These are phyloP conservation scores for Colletotrichum aenigma DNA, from an alignment of 2,329 filamentous ascomycete species.

Conservation along the genomic window DNA sequence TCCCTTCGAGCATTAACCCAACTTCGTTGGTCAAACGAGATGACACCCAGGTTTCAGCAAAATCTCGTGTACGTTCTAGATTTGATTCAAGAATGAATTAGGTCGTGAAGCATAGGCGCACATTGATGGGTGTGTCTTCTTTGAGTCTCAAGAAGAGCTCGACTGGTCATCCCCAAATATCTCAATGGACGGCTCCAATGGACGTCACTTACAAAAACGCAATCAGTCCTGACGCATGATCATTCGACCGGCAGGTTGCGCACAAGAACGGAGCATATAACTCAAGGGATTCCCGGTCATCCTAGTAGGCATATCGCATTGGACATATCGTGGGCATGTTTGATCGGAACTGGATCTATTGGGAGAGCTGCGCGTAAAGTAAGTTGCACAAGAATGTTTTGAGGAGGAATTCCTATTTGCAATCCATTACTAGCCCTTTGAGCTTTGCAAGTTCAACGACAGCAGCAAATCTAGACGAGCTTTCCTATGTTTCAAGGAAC, in stretches of 20 bases:
- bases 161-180: not conserved
- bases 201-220: not conserved
- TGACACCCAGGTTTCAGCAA: not conserved
- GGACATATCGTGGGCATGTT: not conserved
- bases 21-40: not conserved
- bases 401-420: not conserved
- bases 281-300: not conserved
- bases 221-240: not conserved
- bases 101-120: not conserved
- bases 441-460: not conserved
- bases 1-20: not conserved
- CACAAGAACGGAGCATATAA: not conserved
- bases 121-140: not conserved
- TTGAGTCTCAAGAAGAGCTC: not conserved
- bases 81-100: not conserved
- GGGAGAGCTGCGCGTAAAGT: not conserved
- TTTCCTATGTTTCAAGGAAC: not conserved
- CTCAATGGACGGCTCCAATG: not conserved
- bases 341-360: not conserved
- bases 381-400: not conserved
- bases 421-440: not conserved
- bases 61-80: not conserved
- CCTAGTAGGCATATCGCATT: not conserved
- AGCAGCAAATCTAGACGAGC: not conserved
- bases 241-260: not conserved